A percentile compares a stretch with the other conserved stretches of the same genome.
These are phyloP conservation scores for Fomitopsis betulina DNA, from an alignment of 1,284 basidiomycete genomes.

Conservation along the genomic window DNA sequence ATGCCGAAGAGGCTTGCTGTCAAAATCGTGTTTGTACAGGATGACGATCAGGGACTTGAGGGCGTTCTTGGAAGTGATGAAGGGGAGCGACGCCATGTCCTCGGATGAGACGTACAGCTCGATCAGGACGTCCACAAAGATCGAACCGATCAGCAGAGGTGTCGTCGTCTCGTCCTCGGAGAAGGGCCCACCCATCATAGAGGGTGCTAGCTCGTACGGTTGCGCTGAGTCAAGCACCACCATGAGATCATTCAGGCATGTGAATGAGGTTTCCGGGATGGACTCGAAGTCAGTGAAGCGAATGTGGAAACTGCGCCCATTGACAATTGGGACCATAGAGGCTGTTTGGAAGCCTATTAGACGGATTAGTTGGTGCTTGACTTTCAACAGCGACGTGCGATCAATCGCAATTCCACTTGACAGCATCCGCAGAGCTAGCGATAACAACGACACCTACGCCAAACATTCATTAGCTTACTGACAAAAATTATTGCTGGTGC, in stretches of 20 bases:
- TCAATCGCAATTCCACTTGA: constrained; percentile 55
- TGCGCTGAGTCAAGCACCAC: constrained; percentile 54
- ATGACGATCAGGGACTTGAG: constrained; percentile 59
- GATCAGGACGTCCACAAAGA: constrained; percentile 57
- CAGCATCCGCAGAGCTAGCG: constrained; percentile 59
- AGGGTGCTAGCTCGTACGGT: constrained; percentile 40
- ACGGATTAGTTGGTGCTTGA: constrained; percentile 57
- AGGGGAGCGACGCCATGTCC: constrained; percentile 42
- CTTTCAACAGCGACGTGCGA: constrained; percentile 45
- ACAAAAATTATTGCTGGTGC: not conserved
- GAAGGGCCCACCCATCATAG: constrained; percentile 43
- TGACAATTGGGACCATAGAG: constrained; percentile 37
- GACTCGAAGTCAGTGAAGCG: constrained; percentile 42
- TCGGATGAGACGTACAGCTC: constrained; percentile 41
- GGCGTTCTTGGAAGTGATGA: constrained; percentile 49
- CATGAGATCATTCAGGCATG: constrained; percentile 56
- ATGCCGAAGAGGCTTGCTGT: constrained; percentile 44
- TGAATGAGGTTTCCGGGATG: constrained; percentile 40
- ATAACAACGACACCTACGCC: constrained; percentile 47
- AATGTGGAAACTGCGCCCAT: constrained; percentile 47
- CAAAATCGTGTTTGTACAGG: constrained; percentile 68
- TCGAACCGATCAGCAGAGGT: constrained; percentile 50
- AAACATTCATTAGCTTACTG: not conserved
- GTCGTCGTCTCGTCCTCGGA: constrained; percentile 38
- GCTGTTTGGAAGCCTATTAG: constrained; percentile 52